A percentile compares a stretch with the other conserved stretches of the same genome.
Evolutionary conservation across 1,284 basidiomycete species (phyloP).

Genomic region (Ustilago shanxiensis): DNA sequence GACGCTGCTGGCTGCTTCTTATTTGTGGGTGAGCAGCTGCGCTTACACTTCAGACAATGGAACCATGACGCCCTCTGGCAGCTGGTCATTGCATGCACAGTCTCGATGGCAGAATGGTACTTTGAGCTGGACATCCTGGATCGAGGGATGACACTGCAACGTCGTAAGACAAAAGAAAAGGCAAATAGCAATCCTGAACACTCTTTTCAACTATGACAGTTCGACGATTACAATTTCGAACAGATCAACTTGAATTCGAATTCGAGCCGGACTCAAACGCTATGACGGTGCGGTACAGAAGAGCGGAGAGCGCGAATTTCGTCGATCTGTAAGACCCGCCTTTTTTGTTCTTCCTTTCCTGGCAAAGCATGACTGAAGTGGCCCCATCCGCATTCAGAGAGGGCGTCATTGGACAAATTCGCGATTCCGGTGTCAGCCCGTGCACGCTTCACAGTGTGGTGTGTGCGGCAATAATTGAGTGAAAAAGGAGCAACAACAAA

Average conservation of each 20-base stretch:
- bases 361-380: neutral
- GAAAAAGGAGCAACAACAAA: too few relatives aligned
- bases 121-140: too few relatives aligned
- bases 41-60: neutral
- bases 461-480: too few relatives aligned
- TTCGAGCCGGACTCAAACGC: neutral
- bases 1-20: neutral
- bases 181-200: conserved; percentile 5
- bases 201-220: too few relatives aligned
- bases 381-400: conserved; percentile 12
- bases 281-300: conserved; percentile 32
- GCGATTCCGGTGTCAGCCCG: neutral
- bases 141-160: neutral
- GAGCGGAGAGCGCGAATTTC: neutral
- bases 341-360: neutral
- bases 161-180: neutral
- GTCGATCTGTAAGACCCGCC: neutral
- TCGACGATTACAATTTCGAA: neutral
- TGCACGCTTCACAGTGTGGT: too few relatives aligned
- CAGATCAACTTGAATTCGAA: conserved; percentile 1
- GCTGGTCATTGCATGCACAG: neutral
- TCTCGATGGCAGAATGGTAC: neutral
- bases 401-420: neutral
- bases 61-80: neutral
- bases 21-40: neutral